Base-by-base conservation (phyloP, 1,139 yeast species). In the Debaryomyces coudertii region DNA sequence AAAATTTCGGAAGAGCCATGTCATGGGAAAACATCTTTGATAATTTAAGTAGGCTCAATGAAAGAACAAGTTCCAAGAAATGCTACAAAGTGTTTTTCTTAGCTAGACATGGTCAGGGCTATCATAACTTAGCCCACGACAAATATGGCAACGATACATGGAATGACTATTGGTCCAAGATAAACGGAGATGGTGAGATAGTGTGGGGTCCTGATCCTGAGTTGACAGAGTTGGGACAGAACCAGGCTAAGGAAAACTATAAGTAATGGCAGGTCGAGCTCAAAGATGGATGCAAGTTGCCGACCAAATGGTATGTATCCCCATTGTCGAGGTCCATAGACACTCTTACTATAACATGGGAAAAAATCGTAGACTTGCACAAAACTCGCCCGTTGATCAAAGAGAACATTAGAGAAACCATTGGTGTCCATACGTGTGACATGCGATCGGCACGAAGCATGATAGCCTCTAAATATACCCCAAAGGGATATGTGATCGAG, bases 191-290 rank as follows among this genome's bases (percentile, higher is more conserved):
- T 51, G 79, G 76, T 6, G 63, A 68, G 31, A 61, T 70, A 7
- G 70, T 65, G 3, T 75, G 79, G 78, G 80, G 74, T 2, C 79
- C 79, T 0, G 80, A 75, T 53, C 76, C 80, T 1, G 65, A 63
- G 37, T 68, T 75, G 53, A 74, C 79, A 5, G 69, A 65, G 3
- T 61, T 69, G 50, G 79, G 79, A 2, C 50, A 61, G 33, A 54
- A 56, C 20, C 79, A 73, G 53, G 80, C 80, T n/a, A 57, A 57
- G 42, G 65, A 55, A 24, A 68, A 67, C 46, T 53, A 56, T 34
- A 31, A 44, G 39, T 62, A 56, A 20, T 60, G 72, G 69, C 52
- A 56, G 43, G 36, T 51, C 33, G 65, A 67, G 52, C 45, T 65
- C 35, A 47, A 53, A 40, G n/a, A 45, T 39, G 54, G 62, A 4